These are phyloP conservation scores for Chrysoporthe cubensis DNA, from an alignment of 2,329 filamentous ascomycete genomes.

Conservation along the genomic window DNA sequence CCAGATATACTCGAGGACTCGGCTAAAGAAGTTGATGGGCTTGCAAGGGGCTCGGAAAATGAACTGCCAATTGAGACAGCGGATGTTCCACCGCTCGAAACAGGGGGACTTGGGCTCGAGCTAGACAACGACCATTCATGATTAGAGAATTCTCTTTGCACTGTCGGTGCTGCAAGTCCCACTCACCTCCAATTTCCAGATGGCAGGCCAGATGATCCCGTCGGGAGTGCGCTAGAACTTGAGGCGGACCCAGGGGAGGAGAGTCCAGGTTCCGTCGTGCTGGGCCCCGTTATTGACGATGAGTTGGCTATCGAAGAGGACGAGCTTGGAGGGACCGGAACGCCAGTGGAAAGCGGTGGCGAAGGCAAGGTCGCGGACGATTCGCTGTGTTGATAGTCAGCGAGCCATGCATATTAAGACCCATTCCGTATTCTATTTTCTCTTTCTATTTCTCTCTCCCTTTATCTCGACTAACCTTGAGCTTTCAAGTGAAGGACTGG, in stretches of 20 bases:
- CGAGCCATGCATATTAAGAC: not conserved
- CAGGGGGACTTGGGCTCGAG: not conserved
- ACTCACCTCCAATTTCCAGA: slow-evolving; percentile 18
- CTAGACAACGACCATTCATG: not conserved
- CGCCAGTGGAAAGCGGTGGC: slow-evolving; percentile 11
- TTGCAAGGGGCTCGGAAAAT: not conserved
- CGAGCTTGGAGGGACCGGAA: slow-evolving; percentile 5
- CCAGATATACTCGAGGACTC: not conserved
- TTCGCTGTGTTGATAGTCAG: slow-evolving; percentile 9
- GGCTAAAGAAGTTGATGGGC: not conserved
- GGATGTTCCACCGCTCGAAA: not conserved
- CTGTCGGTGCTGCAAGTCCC: not conserved
- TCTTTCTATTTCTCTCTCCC: not conserved
- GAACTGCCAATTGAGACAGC: not conserved
- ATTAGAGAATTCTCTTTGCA: not conserved
- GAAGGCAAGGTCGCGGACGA: slow-evolving; percentile 1
- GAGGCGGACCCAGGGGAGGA: slow-evolving; percentile 17
- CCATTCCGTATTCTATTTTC: not conserved
- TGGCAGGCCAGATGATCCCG: slow-evolving; percentile 8
- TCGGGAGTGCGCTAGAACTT: slow-evolving; percentile 11
- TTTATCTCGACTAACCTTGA: slow-evolving; percentile 15
- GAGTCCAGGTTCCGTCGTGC: slow-evolving; percentile 1
- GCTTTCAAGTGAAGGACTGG: not conserved
- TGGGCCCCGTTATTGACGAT: not conserved
- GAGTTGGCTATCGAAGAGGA: slow-evolving; percentile 10